A percentile compares a stretch with the other conserved stretches of the same genome.
Evolutionary conservation across 73 alveolate species (phyloP).

Genomic region (Urostyla sp.): DNA sequence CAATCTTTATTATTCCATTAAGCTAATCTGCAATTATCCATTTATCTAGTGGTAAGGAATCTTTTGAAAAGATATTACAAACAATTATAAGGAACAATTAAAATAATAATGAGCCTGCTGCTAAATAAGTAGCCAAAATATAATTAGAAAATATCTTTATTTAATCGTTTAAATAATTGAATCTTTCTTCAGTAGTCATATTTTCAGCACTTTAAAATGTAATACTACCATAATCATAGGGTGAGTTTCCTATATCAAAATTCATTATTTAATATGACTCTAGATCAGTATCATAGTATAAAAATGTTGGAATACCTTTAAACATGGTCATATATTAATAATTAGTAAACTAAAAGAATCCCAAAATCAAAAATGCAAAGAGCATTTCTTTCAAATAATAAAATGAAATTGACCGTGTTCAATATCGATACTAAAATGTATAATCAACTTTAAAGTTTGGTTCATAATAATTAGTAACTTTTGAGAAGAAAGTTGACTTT

Average conservation of each 20-base stretch:
- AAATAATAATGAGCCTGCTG: slow-evolving; percentile 32
- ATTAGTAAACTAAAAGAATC: slow-evolving; percentile 27
- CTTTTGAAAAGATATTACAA: slow-evolving; percentile 28
- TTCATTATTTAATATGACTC: background rate
- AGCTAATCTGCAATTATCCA: slow-evolving; percentile 52
- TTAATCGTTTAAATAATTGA: background rate
- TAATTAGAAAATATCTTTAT: background rate
- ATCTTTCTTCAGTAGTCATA: slow-evolving; percentile 17
- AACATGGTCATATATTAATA: slow-evolving; percentile 40
- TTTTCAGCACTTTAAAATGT: background rate
- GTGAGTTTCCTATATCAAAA: slow-evolving; percentile 10
- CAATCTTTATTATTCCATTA: slow-evolving; percentile 47
- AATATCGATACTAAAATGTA: slow-evolving; percentile 43
- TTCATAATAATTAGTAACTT: slow-evolving; percentile 36
- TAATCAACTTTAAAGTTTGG: slow-evolving; percentile 44
- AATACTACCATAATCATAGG: slow-evolving; percentile 26
- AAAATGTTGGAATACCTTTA: slow-evolving; percentile 6
- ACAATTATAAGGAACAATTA: background rate
- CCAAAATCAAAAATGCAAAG: slow-evolving; percentile 14
- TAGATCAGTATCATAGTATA: background rate
- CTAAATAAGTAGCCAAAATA: background rate
- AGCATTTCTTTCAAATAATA: slow-evolving; percentile 49
- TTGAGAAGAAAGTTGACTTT: slow-evolving; percentile 18
- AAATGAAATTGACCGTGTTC: slow-evolving; percentile 47
- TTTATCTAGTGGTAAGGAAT: slow-evolving; percentile 23